Evolutionary conservation across 441 rosid species (phyloP), one percentile per base, ranked within the genome.

Genomic region (Syzygium syzygioides): DNA sequence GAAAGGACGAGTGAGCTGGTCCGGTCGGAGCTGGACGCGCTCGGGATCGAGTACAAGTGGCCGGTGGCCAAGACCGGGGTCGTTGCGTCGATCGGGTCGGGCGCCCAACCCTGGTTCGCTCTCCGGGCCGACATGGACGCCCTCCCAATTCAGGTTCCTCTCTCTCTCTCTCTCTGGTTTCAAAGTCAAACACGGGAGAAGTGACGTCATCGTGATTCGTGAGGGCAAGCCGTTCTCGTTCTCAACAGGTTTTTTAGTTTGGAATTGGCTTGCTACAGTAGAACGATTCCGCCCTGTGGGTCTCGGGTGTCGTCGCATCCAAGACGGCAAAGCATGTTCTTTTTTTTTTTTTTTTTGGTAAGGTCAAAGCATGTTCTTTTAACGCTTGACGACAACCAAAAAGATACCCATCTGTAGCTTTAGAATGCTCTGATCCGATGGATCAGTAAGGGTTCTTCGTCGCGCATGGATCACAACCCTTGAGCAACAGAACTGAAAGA

Each of bases 51-150:
- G 41, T 90, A 88, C 88, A 76, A 34, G 23, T 90, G 91, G 91
- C 91, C 91, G 50, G 89, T 90, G 48, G 91, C 91, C 50, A 71
- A 50, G 52, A 90, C 90, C 7, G 91, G 90, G 68, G 13, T 90
- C n/a, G 91, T 90, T 41, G 90, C 59, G 7, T 90, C 89, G 6
- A 55, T 88, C 18, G 91, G 90, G n/a, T 79, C 90, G 5, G 90
- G 90, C 19, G 48, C n/a, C 30, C 55, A 88, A 41, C 91, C 90
- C 18, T 90, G 71, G 88, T 90, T 90, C 88, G 91, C 85, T 25
- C 91, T 90, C 83, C 30, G 91, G 79, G 91, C 91, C 23, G 91
- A 90, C 87, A 90, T 90, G 91, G 91, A 90, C 71, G 91, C 91
- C 34, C 91, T 90, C 50, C 90, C 90, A 3, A 64, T 90, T 30